Evolutionary conservation across 352 stramenopile species (phyloP), one percentile per base, ranked within the genome.

Genomic region (Elongisporangium prolatum): DNA sequence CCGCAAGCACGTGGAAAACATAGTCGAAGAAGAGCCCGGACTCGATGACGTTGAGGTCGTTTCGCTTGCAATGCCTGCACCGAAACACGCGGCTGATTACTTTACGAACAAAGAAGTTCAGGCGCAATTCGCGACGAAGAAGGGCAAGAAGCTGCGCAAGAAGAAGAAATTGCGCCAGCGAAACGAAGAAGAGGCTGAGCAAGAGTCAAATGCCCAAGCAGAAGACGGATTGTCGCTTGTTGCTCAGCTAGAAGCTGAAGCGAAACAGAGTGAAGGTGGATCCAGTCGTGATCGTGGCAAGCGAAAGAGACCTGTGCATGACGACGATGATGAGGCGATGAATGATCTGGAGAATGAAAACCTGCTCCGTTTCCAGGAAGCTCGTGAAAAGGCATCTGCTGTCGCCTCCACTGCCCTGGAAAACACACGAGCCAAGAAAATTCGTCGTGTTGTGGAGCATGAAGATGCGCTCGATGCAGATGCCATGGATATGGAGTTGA

Each of bases 81-180:
- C 40, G 0, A 83, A 80, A 57, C 47, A 63, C 21, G 69, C 73
- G 16, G 71, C 86, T 48, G 89, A 97, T 49, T 96, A 91, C 67
- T 95, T 84, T 56, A 96, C 89, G 3, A 68, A 84, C 3, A 80
- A 94, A 34, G 89, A 97, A 59, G 80, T 96, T 59, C 79, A 78
- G 14, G 74, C 86, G 22, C 81, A 94, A 59, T 96, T 97, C 68
- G 73, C 76, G 13, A 88, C 90, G 56, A 89, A 88, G 60, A 90
- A 89, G 69, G 56, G 55, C 9, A 90, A 93, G 61, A 95, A 96
- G 52, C 53, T 86, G 59, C 67, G 76, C 10, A 80, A 80, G 59
- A 89, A 89, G 61, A 86, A 90, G 65, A 88, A 75, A 58, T 57
- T 59, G 50, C 72, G 73, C 47, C 68, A 63, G n/a, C 57, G 61